Evolutionary conservation across 306 rosid genomes (phyloP).

Genomic region (Cicer chorassanicum): DNA sequence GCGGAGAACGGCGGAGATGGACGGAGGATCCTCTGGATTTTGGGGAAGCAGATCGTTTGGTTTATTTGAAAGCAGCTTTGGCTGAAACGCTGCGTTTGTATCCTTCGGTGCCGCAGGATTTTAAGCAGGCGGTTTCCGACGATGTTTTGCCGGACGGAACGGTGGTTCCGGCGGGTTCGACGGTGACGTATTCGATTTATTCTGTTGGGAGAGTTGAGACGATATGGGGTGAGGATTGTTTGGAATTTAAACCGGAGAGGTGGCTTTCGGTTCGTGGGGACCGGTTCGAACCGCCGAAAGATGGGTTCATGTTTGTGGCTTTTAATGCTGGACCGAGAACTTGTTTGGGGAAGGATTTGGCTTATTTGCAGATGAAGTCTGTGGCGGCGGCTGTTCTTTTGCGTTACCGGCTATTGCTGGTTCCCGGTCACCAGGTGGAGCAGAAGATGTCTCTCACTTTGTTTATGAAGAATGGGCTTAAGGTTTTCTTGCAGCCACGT

Average conservation of each 20-base stretch:
- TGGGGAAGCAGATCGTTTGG: slow-evolving; percentile 70
- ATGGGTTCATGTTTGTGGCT: slow-evolving; percentile 78
- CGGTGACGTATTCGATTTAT: slow-evolving; percentile 88
- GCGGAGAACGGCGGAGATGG: slow-evolving; percentile 57
- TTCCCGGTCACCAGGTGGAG: slow-evolving; percentile 83
- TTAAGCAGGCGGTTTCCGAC: slow-evolving; percentile 73
- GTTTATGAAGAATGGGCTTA: slow-evolving; percentile 89
- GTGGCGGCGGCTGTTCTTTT: slow-evolving; percentile 86
- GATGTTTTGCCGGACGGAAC: slow-evolving; percentile 89
- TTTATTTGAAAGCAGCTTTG: slow-evolving; percentile 78
- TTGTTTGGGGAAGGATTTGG: slow-evolving; percentile 92
- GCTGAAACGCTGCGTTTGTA: slow-evolving; percentile 85
- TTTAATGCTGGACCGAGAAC: slow-evolving; percentile 95
- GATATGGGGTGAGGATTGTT: slow-evolving; percentile 84
- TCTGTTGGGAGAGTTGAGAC: slow-evolving; percentile 81
- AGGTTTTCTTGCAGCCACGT: slow-evolving; percentile 69
- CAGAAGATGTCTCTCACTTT: slow-evolving; percentile 94
- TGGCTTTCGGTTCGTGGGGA: slow-evolving; percentile 65
- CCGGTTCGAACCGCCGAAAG: slow-evolving; percentile 86
- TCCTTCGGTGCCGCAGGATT: slow-evolving; percentile 88
- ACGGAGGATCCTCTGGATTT: slow-evolving; percentile 70
- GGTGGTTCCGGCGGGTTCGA: slow-evolving; percentile 79
- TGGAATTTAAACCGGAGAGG: slow-evolving; percentile 90
- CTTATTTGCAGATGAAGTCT: slow-evolving; percentile 93
- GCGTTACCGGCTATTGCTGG: slow-evolving; percentile 70